These are phyloP conservation scores for Ramalina intermedia DNA, from an alignment of 495 filamentous ascomycete genomes.

Conservation along the genomic window DNA sequence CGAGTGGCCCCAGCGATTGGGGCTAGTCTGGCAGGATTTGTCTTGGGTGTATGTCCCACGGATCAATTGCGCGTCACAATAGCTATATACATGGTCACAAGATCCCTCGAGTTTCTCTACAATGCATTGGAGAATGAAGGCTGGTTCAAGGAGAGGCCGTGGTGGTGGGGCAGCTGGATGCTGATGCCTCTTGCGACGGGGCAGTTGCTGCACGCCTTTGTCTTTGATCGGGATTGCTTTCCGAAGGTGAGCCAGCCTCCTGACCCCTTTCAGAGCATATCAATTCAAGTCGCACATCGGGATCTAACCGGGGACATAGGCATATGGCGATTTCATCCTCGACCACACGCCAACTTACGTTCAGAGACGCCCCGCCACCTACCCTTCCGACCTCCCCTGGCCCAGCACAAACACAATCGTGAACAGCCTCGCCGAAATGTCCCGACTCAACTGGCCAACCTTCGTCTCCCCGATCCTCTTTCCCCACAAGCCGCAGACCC, in stretches of 20 bases:
- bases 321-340: slow-evolving; percentile 60
- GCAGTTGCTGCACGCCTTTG: slow-evolving; percentile 78
- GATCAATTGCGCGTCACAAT: slow-evolving; percentile 66
- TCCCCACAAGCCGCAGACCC: slow-evolving; percentile 45
- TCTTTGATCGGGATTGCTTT: slow-evolving; percentile 85
- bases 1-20: slow-evolving; percentile 75
- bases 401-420: slow-evolving; percentile 62
- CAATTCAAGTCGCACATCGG: not conserved
- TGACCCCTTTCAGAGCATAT: no score
- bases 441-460: slow-evolving; percentile 64
- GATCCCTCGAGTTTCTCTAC: slow-evolving; percentile 75
- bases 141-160: slow-evolving; percentile 56
- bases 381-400: slow-evolving; percentile 56
- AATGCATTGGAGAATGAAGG: slow-evolving; percentile 71
- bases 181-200: slow-evolving; percentile 84
- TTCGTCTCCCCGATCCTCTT: slow-evolving; percentile 84
- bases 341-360: slow-evolving; percentile 65
- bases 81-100: slow-evolving; percentile 62
- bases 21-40: slow-evolving; percentile 70
- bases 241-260: slow-evolving; percentile 34
- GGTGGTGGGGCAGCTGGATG: slow-evolving; percentile 96
- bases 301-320: slow-evolving; percentile 20
- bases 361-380: slow-evolving; percentile 51
- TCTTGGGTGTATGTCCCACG: slow-evolving; percentile 62
- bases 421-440: slow-evolving; percentile 68